Conservation (phyloP, 371 early-diverging fungal genomes). For the Coelomomyces lativittatus region DNA sequence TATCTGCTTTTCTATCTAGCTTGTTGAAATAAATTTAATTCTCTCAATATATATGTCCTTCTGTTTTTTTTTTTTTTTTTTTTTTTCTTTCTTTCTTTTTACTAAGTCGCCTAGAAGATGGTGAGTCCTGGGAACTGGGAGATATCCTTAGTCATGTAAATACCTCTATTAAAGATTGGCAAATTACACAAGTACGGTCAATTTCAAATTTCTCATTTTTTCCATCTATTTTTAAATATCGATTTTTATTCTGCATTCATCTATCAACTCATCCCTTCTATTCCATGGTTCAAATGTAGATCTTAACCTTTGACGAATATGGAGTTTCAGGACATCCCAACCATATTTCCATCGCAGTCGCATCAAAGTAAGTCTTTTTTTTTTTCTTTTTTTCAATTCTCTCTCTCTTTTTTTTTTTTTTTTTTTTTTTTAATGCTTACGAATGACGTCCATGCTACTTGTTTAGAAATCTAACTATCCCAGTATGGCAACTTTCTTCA, state of each 20-base stretch:
- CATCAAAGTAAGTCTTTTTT: neutral
- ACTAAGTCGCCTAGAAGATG: too few species aligned
- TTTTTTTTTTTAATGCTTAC: neutral
- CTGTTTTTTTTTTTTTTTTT: too few species aligned
- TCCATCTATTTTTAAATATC: neutral
- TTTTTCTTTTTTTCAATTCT: neutral
- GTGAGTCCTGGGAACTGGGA: too few species aligned
- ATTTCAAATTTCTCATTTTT: neutral
- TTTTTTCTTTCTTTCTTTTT: too few species aligned
- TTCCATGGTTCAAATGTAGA: conserved; percentile 9
- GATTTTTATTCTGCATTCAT: too few species aligned
- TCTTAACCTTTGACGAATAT: conserved; percentile 80
- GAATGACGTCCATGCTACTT: neutral
- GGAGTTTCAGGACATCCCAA: conserved; percentile 89
- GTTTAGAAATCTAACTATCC: conserved; percentile 5
- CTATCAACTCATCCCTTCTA: too few species aligned
- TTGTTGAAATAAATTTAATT: too few species aligned
- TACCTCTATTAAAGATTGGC: too few species aligned
- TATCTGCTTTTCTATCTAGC: too few species aligned
- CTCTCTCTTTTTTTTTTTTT: neutral
- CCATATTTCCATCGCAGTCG: conserved; percentile 49
- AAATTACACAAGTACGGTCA: too few species aligned
- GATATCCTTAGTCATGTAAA: too few species aligned
- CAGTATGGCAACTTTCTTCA: conserved; percentile 39
- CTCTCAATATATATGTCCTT: too few species aligned